These are phyloP conservation scores for Psilocybe subaeruginosa DNA, from an alignment of 768 basidiomycete species.

Conservation along the genomic window DNA sequence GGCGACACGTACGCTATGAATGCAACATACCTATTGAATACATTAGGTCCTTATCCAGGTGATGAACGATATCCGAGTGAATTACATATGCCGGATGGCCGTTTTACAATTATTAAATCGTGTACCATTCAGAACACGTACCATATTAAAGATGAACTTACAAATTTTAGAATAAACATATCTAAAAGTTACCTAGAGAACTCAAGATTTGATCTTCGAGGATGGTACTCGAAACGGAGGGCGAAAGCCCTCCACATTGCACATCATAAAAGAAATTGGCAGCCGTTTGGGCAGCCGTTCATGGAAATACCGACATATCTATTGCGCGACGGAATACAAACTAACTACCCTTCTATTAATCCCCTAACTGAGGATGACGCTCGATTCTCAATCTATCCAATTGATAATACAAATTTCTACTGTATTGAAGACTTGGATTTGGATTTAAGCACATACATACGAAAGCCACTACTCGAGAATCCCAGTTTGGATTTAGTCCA, in stretches of 20 bases:
- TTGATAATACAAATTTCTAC: background rate
- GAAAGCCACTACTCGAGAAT: background rate
- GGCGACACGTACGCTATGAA: conserved; percentile 6
- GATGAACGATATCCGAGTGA: background rate
- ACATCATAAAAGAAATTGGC: background rate
- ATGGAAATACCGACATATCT: background rate
- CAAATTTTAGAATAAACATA: background rate
- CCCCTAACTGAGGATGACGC: background rate
- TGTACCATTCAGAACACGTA: background rate
- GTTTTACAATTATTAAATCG: background rate
- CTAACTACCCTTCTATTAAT: conserved; percentile 3
- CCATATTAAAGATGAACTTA: background rate
- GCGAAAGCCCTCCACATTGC: background rate
- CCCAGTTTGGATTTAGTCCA: background rate
- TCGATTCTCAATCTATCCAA: background rate
- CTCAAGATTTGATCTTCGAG: background rate
- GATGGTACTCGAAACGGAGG: conserved; percentile 5
- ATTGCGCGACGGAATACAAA: background rate
- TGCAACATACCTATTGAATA: background rate
- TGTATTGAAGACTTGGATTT: conserved; percentile 3
- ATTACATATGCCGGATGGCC: background rate
- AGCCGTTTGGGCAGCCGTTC: background rate
- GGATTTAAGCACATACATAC: background rate
- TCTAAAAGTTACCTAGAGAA: background rate
- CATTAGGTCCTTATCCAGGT: conserved; percentile 2